Conservation (phyloP, 371 early-diverging fungal genomes). For the Gilbertella persicaria region DNA sequence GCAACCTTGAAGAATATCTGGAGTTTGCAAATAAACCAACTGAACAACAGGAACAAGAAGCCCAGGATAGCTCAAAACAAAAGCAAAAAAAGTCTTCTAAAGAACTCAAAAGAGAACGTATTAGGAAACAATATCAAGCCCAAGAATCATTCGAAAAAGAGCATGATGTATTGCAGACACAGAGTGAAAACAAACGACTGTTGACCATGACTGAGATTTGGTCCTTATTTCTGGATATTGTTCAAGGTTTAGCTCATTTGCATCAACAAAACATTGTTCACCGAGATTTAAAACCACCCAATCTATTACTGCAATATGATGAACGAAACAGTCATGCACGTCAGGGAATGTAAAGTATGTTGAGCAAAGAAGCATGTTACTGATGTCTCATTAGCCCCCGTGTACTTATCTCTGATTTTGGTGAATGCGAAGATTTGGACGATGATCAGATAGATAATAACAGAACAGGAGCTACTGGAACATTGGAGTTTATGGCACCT, state of each 20-base stretch:
- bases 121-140: slow-evolving; percentile 29
- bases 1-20: slow-evolving; percentile 93
- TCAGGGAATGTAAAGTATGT: slow-evolving; percentile 19
- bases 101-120: slow-evolving; percentile 41
- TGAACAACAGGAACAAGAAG: not conserved
- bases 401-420: slow-evolving; percentile 92
- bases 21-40: slow-evolving; percentile 26
- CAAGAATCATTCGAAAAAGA: slow-evolving; percentile 32
- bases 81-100: slow-evolving; percentile 20
- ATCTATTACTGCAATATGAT: slow-evolving; percentile 79
- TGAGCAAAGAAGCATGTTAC: slow-evolving; percentile 3
- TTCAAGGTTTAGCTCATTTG: slow-evolving; percentile 84
- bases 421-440: slow-evolving; percentile 87
- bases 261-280: slow-evolving; percentile 84
- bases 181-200: slow-evolving; percentile 28
- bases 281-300: slow-evolving; percentile 91
- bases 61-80: not conserved
- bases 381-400: slow-evolving; percentile 58
- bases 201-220: slow-evolving; percentile 75
- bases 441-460: slow-evolving; percentile 49
- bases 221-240: slow-evolving; percentile 86
- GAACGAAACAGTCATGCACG: slow-evolving; percentile 22
- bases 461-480: slow-evolving; percentile 94
- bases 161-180: slow-evolving; percentile 3
- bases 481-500: slow-evolving; percentile 95